phyloP scores from a whole-genome alignment of 495 filamentous ascomycete genomes.

The Schizothecium vesticola region DNA sequence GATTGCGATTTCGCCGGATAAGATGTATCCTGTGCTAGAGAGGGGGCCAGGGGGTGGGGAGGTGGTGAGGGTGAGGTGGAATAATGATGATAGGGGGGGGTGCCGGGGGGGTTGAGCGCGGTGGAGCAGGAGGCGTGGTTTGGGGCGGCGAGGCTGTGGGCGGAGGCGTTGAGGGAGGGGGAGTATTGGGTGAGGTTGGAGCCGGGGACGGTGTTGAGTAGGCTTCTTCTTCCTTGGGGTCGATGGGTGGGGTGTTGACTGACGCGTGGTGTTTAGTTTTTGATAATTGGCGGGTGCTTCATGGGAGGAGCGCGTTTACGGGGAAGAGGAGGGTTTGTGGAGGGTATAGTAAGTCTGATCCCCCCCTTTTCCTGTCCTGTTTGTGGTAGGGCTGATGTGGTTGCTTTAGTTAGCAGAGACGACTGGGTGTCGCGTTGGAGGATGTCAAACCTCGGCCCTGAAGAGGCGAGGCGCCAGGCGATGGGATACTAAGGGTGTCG shows the following conservation, averaged over 20 bases:
- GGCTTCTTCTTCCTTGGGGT: conserved; percentile 18
- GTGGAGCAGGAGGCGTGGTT: conserved; percentile 59
- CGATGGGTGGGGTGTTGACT: background rate
- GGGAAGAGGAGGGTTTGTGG: conserved; percentile 85
- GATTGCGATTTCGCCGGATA: conserved; percentile 65
- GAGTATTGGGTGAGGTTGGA: conserved; percentile 72
- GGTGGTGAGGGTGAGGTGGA: conserved; percentile 77
- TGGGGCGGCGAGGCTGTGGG: conserved; percentile 61
- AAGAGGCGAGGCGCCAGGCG: conserved; percentile 50
- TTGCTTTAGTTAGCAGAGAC: conserved; percentile 65
- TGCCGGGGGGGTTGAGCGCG: conserved; percentile 34
- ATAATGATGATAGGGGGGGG: conserved; percentile 77
- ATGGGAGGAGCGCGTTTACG: conserved; percentile 74
- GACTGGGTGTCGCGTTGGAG: conserved; percentile 77
- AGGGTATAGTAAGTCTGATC: conserved; percentile 64
- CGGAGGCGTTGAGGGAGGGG: conserved; percentile 50
- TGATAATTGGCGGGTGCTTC: conserved; percentile 92
- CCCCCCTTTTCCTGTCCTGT: background rate
- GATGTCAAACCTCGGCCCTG: conserved; percentile 58
- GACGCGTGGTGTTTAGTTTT: conserved; percentile 56
- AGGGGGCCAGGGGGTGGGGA: conserved; percentile 39
- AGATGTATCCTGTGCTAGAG: conserved; percentile 63
- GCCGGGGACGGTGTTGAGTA: conserved; percentile 74
- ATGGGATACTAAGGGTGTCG: conserved; percentile 30
- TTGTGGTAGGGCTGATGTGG: background rate